Evolutionary conservation across 2,329 filamentous ascomycete species (phyloP), one percentile per base, ranked within the genome.

Genomic region (Westerdykella ornata): DNA sequence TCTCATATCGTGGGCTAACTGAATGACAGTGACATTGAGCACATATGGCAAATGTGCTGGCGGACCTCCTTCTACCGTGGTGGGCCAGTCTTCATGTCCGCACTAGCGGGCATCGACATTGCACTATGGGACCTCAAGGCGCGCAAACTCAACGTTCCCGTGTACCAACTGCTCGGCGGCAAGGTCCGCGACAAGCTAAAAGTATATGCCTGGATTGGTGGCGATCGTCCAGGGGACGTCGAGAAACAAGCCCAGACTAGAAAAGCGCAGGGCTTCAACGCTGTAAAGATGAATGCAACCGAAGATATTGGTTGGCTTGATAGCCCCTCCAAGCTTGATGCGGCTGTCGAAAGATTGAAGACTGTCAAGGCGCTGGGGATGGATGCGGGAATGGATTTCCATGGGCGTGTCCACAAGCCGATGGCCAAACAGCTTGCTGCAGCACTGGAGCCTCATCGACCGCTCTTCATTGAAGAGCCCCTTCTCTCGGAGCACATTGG

Each of bases 131-230:
- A 88, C 64, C 68, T 88, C 15, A 88, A 88, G 69, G 78, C 77
- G 13, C 69, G 78, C 35, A 76, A 72, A 46, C 65, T 82, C 3
- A 74, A 76, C 6, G 78, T 88, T 0, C 84, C 85, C 0, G 75
- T 89, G 36, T 81, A 87, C 54, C 76, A 87, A 49, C 71, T 90
- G 0, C 72, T 89, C 0, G 85, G 85, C 3, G 85, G 85, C 3
- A 86, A 85, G 44, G 75, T 89, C 1, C 73, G 85, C 34, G 71
- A 81, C 48, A 82, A 81, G 53, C 66, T 86, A 11, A 79, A 79
- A 46, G 84, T 88, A 0, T 88, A 88, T 56, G 80, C 80, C 12
- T 88, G 85, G 84, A 88, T 88, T 43, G 84, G 84, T 3, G 84
- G 84, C 3, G 84, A 88, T 51, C 69, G 82, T 3, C 85, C 85